phyloP scores from a whole-genome alignment of 2,329 filamentous ascomycete genomes.

The Colletotrichum liriopes region DNA sequence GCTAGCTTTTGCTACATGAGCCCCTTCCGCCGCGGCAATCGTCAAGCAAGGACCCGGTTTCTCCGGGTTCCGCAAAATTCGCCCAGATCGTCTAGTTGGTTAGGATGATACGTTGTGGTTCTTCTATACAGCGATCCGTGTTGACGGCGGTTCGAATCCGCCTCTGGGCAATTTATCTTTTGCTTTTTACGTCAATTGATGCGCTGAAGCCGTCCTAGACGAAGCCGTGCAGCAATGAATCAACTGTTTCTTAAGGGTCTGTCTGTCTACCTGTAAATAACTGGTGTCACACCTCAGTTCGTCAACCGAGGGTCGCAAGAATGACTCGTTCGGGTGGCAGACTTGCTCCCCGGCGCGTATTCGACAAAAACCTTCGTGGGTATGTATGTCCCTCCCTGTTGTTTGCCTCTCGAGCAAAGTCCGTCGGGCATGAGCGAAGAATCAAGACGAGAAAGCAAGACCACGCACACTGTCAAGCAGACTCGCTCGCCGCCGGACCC shows the following conservation, averaged over 20 bases:
- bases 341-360: neutral
- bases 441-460: neutral
- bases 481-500: neutral
- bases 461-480: neutral
- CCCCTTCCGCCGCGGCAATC: fast-evolving
- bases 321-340: no score
- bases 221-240: neutral
- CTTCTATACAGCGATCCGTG: constrained; percentile 39
- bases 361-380: neutral
- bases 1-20: constrained; percentile 11
- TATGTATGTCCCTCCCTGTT: neutral
- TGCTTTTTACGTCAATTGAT: neutral
- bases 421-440: neutral
- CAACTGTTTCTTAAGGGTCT: neutral
- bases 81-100: constrained; percentile 44
- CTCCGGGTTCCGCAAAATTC: neutral
- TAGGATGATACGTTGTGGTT: constrained; percentile 44
- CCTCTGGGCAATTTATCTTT: constrained; percentile 34
- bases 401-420: neutral
- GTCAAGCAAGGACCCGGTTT: constrained; percentile 5
- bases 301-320: neutral
- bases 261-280: no score
- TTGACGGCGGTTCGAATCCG: constrained; percentile 44
- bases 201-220: neutral
- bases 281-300: neutral